Evolutionary conservation across 148 eudicot genomes (phyloP).

Genomic region (Cornus controversa): DNA sequence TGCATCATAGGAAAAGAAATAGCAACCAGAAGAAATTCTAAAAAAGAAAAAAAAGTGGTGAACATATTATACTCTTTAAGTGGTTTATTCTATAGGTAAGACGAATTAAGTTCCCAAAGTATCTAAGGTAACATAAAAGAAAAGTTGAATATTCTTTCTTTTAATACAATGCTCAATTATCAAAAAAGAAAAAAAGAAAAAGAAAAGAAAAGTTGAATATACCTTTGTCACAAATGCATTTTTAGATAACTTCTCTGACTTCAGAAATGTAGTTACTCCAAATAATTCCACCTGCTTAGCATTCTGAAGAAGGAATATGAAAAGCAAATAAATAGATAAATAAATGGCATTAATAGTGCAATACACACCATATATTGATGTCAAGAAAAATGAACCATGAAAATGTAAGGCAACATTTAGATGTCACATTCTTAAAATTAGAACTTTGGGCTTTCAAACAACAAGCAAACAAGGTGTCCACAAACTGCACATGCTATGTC

Average conservation of each 20-base stretch:
- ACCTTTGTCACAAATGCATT: conserved; percentile 57
- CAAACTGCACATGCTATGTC: background rate
- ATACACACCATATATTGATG: background rate
- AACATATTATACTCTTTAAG: background rate
- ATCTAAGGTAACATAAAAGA: background rate
- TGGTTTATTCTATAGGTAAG: background rate
- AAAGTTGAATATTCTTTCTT: conserved; percentile 3
- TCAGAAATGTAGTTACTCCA: conserved; percentile 20
- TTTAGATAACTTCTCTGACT: conserved; percentile 32
- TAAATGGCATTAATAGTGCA: background rate
- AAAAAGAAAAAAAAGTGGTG: background rate
- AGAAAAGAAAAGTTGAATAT: conserved; percentile 1
- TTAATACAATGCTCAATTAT: no score
- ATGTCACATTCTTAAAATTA: background rate
- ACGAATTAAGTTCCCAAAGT: background rate
- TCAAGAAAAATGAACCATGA: background rate
- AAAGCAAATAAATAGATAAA: background rate
- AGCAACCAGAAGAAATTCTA: background rate
- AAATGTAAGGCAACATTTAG: background rate
- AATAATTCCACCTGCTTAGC: conserved; percentile 16
- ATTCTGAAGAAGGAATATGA: conserved; percentile 12
- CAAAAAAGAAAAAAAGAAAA: no score
- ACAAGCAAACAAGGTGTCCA: background rate
- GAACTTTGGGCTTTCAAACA: background rate
- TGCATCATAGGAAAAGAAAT: background rate